A percentile compares a stretch with the other conserved stretches of the same genome.
phyloP scores from a whole-genome alignment of 2,329 filamentous ascomycete genomes.

The Clarireedia monteithiana region DNA sequence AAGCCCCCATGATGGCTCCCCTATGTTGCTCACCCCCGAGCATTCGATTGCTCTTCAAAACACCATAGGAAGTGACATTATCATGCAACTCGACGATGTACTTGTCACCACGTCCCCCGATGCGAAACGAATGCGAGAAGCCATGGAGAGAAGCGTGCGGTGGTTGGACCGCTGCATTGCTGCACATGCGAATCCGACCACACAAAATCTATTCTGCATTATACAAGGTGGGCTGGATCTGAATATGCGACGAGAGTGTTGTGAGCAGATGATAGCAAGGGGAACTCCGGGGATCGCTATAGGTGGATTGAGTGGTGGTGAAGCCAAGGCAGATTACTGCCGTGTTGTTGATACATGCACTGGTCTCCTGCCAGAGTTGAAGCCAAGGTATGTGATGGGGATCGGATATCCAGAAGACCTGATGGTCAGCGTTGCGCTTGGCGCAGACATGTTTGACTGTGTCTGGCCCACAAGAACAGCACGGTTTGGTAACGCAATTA shows the following conservation, averaged over 20 bases:
- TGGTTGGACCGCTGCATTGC: constrained; percentile 95
- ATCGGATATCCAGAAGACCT: constrained; percentile 96
- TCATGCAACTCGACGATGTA: constrained; percentile 99
- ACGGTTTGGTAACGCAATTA: constrained; percentile 91
- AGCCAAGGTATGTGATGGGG: constrained; percentile 99
- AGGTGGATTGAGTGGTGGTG: constrained; percentile 87
- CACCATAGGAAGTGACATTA: constrained; percentile 95
- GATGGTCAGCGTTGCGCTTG: constrained; percentile 84
- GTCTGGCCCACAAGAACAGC: constrained; percentile 97
- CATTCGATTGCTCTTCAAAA: constrained; percentile 96
- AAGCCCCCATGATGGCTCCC: constrained; percentile 89
- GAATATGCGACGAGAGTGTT: constrained; percentile 77
- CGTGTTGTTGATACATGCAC: constrained; percentile 85
- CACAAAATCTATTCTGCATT: constrained; percentile 95
- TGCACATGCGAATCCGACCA: constrained; percentile 74
- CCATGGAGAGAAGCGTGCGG: constrained; percentile 87
- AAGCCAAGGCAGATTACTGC: constrained; percentile 90
- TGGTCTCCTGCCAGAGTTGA: constrained; percentile 72
- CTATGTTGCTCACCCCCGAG: constrained; percentile 95
- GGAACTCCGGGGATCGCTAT: constrained; percentile 96
- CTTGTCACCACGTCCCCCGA: constrained; percentile 94
- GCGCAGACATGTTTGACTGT: constrained; percentile 99
- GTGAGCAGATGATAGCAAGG: constrained; percentile 75
- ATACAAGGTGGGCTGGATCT: constrained; percentile 93
- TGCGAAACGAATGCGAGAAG: constrained; percentile 77